phyloP scores from a whole-genome alignment of 768 basidiomycete species.

The Stropharia rugosoannulata region DNA sequence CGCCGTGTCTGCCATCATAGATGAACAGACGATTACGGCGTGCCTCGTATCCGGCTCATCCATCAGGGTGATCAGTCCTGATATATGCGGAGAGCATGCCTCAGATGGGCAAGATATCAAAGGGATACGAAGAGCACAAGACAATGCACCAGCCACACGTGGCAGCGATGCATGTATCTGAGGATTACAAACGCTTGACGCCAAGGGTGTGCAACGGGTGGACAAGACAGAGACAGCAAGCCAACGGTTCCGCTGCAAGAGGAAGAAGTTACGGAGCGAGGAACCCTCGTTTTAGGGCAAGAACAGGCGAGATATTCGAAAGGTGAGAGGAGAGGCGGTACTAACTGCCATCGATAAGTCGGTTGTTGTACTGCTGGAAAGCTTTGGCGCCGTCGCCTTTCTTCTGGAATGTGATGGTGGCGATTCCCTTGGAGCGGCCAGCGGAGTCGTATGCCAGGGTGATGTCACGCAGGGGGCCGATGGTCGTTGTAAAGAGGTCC shows the following conservation, averaged over 20 bases:
- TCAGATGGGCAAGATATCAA: conserved; percentile 2
- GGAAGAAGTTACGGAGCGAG: conserved; percentile 29
- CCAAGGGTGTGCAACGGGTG: conserved; percentile 6
- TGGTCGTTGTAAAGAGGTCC: conserved; percentile 92
- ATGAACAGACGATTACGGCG: conserved; percentile 9
- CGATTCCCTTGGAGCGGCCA: conserved; percentile 90
- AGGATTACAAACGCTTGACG: conserved; percentile 5
- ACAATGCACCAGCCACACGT: background rate
- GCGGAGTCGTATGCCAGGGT: conserved; percentile 80
- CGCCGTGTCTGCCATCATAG: conserved; percentile 3
- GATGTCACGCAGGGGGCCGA: conserved; percentile 84
- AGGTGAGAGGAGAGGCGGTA: conserved; percentile 62
- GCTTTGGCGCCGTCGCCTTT: conserved; percentile 93
- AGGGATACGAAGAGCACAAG: conserved; percentile 18
- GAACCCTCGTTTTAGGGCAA: conserved; percentile 20
- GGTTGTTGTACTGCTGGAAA: conserved; percentile 92
- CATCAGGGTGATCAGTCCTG: conserved; percentile 44
- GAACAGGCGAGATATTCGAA: conserved; percentile 28
- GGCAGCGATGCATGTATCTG: conserved; percentile 10
- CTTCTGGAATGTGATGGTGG: conserved; percentile 80
- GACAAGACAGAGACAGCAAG: conserved; percentile 42
- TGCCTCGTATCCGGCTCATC: conserved; percentile 21
- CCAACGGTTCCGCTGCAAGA: conserved; percentile 40
- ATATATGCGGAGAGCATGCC: conserved; percentile 19
- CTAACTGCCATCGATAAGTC: conserved; percentile 99